phyloP scores from a whole-genome alignment of 2,329 filamentous ascomycete species.

The Ustilaginoidea virens region DNA sequence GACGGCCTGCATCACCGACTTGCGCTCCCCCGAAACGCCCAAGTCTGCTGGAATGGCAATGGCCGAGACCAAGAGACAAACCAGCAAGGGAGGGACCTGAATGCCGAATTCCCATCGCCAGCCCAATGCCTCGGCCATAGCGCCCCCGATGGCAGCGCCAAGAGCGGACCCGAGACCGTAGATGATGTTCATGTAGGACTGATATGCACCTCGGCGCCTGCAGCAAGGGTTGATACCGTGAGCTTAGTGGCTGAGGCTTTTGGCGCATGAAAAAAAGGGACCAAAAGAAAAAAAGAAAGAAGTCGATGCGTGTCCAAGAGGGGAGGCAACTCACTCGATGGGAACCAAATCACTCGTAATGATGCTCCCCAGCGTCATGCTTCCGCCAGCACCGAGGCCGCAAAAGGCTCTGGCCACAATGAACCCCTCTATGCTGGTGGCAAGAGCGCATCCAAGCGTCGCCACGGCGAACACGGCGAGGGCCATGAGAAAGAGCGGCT shows the following conservation, averaged over 20 bases:
- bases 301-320: no score
- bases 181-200: slow-evolving; percentile 53
- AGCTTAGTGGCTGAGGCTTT: no score
- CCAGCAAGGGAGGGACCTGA: slow-evolving; percentile 36
- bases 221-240: slow-evolving; percentile 1
- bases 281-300: not conserved
- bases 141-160: slow-evolving; percentile 54
- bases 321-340: slow-evolving; percentile 43
- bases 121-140: slow-evolving; percentile 53
- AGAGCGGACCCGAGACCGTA: slow-evolving; percentile 43
- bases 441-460: slow-evolving; percentile 55
- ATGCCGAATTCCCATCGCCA: slow-evolving; percentile 61
- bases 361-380: slow-evolving; percentile 53
- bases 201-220: slow-evolving; percentile 48
- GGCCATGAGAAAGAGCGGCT: slow-evolving; percentile 47
- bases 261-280: slow-evolving; percentile 4
- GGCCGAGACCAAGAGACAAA: slow-evolving; percentile 29
- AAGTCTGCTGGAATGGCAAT: slow-evolving; percentile 35
- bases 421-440: slow-evolving; percentile 51
- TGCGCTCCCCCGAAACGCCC: slow-evolving; percentile 29
- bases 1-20: slow-evolving; percentile 31
- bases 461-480: slow-evolving; percentile 47
- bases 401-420: slow-evolving; percentile 56
- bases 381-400: slow-evolving; percentile 57
- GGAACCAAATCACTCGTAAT: slow-evolving; percentile 61